phyloP scores from a whole-genome alignment of 2,329 filamentous ascomycete species.

The Aspergillus sp. region DNA sequence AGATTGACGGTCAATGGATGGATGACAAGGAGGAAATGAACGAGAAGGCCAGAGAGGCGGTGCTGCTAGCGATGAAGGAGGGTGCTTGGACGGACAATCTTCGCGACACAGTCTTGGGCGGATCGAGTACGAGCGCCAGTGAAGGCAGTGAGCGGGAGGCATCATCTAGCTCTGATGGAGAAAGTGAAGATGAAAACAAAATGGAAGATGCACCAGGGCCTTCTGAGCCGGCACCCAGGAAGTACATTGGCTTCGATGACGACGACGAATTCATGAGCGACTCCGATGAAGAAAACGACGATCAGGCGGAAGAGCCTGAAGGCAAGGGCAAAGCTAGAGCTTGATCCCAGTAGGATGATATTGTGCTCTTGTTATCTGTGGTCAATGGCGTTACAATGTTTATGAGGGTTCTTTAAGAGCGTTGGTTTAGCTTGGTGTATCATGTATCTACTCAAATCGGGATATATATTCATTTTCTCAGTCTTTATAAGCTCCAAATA shows the following conservation, averaged over 20 bases:
- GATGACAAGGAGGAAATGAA: constrained; percentile 89
- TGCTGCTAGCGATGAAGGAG: constrained; percentile 67
- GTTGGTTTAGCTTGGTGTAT: too few species aligned
- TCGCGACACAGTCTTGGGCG: constrained; percentile 29
- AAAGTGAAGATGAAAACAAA: constrained; percentile 36
- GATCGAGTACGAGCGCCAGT: constrained; percentile 35
- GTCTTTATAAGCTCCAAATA: background rate
- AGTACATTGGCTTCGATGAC: constrained; percentile 45
- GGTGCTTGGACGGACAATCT: constrained; percentile 41
- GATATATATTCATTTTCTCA: too few species aligned
- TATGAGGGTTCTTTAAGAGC: too few species aligned
- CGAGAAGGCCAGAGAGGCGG: constrained; percentile 75
- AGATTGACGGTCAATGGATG: constrained; percentile 84
- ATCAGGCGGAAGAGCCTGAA: constrained; percentile 18
- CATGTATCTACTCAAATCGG: too few species aligned
- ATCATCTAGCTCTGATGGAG: constrained; percentile 28
- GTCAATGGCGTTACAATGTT: too few species aligned
- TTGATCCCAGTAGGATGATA: constrained; percentile 7
- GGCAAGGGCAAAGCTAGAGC: constrained; percentile 34
- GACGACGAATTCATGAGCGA: constrained; percentile 45
- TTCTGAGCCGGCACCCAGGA: constrained; percentile 25
- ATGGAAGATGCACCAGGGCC: constrained; percentile 23
- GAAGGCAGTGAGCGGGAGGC: constrained; percentile 30
- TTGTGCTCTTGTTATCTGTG: background rate
- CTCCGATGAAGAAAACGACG: constrained; percentile 32